phyloP scores from a whole-genome alignment of 2,329 filamentous ascomycete species.

The Pseudogymnoascus sp. region DNA sequence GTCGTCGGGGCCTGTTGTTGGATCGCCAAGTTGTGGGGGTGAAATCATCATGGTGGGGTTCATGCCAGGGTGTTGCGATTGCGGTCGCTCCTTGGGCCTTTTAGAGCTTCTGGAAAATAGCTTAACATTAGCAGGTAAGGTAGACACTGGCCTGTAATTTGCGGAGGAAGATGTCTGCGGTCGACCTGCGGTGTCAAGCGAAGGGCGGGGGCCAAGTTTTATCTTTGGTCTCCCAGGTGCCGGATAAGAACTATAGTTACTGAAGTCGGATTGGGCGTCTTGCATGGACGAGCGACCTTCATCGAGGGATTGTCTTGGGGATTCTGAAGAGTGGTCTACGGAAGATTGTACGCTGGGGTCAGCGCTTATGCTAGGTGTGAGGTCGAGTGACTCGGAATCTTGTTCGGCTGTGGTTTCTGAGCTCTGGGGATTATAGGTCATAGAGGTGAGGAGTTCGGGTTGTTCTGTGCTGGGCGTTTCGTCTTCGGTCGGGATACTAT shows the following conservation, averaged over 20 bases:
- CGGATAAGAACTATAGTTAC: slow-evolving; percentile 41
- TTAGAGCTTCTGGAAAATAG: slow-evolving; percentile 52
- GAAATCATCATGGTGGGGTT: slow-evolving; percentile 24
- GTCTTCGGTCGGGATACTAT: neutral
- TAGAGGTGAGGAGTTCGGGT: slow-evolving; percentile 2
- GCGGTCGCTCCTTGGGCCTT: slow-evolving; percentile 39
- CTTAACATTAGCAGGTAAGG: slow-evolving; percentile 74
- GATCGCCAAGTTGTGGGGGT: slow-evolving; percentile 21
- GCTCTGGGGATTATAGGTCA: neutral
- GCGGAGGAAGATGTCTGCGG: slow-evolving; percentile 52
- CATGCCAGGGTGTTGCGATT: slow-evolving; percentile 30
- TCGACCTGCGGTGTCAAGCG: slow-evolving; percentile 54
- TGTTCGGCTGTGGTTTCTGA: neutral
- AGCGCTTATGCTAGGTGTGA: slow-evolving; percentile 1
- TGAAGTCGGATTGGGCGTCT: slow-evolving; percentile 44
- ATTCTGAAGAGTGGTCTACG: slow-evolving; percentile 11
- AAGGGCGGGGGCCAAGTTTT: slow-evolving; percentile 81
- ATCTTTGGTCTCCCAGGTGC: slow-evolving; percentile 65
- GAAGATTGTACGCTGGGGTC: slow-evolving; percentile 4
- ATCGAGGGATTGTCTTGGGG: slow-evolving; percentile 18
- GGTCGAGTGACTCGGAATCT: slow-evolving; percentile 3
- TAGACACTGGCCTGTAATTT: slow-evolving; percentile 64
- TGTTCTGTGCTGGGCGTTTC: neutral
- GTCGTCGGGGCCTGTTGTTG: slow-evolving; percentile 21
- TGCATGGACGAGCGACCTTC: slow-evolving; percentile 37